A percentile compares a stretch with the other conserved stretches of the same genome.
phyloP scores from a whole-genome alignment of 2,329 filamentous ascomycete species.

The Colletotrichum camelliae region DNA sequence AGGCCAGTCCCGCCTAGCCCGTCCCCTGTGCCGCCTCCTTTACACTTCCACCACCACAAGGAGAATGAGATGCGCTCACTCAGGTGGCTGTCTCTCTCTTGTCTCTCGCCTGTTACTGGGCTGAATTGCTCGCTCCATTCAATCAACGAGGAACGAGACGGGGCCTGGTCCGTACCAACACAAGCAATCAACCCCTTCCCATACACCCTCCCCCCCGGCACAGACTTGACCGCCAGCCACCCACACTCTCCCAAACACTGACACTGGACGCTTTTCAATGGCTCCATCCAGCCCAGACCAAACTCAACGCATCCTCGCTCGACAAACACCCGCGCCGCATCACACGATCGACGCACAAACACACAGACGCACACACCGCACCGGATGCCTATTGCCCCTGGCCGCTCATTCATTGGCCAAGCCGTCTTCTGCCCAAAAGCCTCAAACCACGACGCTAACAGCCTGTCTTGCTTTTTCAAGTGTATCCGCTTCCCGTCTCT shows the following conservation, averaged over 20 bases:
- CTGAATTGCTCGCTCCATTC: background rate
- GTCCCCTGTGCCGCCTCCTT: constrained; percentile 2
- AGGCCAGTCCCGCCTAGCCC: background rate
- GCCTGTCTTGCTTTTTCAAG: constrained; percentile 15
- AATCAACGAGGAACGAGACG: background rate
- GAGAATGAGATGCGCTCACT: background rate
- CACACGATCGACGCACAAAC: constrained; percentile 20
- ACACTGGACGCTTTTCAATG: background rate
- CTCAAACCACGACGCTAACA: constrained; percentile 18
- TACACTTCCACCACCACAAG: background rate
- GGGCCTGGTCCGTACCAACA: background rate
- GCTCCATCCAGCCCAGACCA: background rate
- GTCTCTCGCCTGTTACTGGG: constrained; percentile 5
- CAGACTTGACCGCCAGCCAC: background rate
- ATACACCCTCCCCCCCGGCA: background rate
- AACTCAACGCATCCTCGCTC: constrained; percentile 4
- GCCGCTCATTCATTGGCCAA: background rate
- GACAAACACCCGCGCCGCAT: constrained; percentile 9
- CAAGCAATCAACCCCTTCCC: background rate
- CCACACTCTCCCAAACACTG: background rate
- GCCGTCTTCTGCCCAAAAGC: constrained; percentile 14
- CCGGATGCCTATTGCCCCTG: constrained; percentile 6
- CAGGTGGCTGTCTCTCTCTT: background rate
- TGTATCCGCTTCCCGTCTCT: constrained; percentile 7
- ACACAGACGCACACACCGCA: constrained; percentile 18